These are phyloP conservation scores for Macrolepiota dolichaula DNA, from an alignment of 768 basidiomycete genomes.

Conservation along the genomic window DNA sequence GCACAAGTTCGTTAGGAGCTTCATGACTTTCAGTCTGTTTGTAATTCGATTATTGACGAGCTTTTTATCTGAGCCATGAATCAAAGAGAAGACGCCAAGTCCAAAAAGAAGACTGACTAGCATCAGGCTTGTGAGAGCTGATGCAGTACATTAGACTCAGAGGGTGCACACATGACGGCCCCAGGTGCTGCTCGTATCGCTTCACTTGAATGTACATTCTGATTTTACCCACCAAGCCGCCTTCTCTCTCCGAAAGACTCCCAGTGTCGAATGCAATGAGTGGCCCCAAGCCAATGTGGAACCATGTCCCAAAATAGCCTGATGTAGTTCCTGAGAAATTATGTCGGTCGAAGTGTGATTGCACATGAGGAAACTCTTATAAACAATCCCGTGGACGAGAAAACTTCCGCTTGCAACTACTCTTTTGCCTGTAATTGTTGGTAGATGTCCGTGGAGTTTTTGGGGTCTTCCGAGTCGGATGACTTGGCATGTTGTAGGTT, in stretches of 20 bases:
- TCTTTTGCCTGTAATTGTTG: background rate
- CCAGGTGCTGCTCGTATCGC: background rate
- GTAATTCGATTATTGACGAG: background rate
- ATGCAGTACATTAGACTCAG: background rate
- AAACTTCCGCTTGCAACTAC: background rate
- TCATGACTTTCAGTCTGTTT: background rate
- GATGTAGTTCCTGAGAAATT: background rate
- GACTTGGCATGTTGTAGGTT: background rate
- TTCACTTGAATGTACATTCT: background rate
- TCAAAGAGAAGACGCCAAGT: background rate
- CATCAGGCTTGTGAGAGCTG: background rate
- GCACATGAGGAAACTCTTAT: background rate
- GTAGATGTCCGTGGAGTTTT: too few species aligned
- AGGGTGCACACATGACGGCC: background rate
- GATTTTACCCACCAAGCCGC: background rate
- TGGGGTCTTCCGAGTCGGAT: background rate
- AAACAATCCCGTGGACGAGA: background rate
- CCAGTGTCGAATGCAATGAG: background rate
- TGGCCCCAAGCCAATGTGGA: background rate
- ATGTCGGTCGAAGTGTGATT: background rate
- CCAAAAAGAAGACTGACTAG: background rate
- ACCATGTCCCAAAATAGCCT: background rate
- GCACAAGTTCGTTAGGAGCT: background rate
- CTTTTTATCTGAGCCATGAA: background rate
- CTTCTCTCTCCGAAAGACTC: background rate